phyloP scores from a whole-genome alignment of 495 filamentous ascomycete species.

The Hamigera avellanea region DNA sequence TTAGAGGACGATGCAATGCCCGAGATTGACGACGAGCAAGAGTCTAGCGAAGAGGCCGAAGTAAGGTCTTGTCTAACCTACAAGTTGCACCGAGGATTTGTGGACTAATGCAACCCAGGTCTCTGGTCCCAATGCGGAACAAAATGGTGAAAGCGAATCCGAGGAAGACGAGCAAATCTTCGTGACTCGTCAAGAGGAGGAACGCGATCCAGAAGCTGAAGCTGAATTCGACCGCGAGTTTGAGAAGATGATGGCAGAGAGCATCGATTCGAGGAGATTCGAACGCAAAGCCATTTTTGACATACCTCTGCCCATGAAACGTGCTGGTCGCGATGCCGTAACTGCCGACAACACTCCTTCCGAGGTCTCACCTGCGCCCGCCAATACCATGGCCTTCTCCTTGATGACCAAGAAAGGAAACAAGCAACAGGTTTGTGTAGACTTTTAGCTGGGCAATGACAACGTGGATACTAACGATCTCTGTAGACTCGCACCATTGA shows the following conservation, averaged over 20 bases:
- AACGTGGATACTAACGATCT: slow-evolving; percentile 3
- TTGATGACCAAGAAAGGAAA: slow-evolving; percentile 94
- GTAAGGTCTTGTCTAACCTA: slow-evolving; percentile 16
- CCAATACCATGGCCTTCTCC: slow-evolving; percentile 82
- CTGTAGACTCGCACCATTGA: slow-evolving; percentile 89
- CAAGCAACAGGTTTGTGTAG: slow-evolving; percentile 64
- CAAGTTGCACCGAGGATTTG: neutral
- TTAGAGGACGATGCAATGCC: slow-evolving; percentile 45
- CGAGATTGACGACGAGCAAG: slow-evolving; percentile 45
- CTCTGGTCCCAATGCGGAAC: slow-evolving; percentile 38
- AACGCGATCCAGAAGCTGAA: slow-evolving; percentile 86
- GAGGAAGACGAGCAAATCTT: slow-evolving; percentile 78
- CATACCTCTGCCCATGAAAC: slow-evolving; percentile 80
- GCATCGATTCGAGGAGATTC: slow-evolving; percentile 83
- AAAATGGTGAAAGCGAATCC: slow-evolving; percentile 39
- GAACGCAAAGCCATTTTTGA: slow-evolving; percentile 92
- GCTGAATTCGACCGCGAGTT: slow-evolving; percentile 97
- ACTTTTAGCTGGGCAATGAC: neutral
- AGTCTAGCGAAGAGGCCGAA: slow-evolving; percentile 49
- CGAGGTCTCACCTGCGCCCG: slow-evolving; percentile 24
- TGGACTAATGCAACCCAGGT: slow-evolving; percentile 21
- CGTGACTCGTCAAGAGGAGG: slow-evolving; percentile 79
- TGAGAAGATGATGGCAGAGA: slow-evolving; percentile 97
- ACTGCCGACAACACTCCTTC: slow-evolving; percentile 28
- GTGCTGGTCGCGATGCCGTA: slow-evolving; percentile 50